Evolutionary conservation across 1,139 yeast species (phyloP), one percentile per base, ranked within the genome.

Genomic region (Candida sanyaensis): DNA sequence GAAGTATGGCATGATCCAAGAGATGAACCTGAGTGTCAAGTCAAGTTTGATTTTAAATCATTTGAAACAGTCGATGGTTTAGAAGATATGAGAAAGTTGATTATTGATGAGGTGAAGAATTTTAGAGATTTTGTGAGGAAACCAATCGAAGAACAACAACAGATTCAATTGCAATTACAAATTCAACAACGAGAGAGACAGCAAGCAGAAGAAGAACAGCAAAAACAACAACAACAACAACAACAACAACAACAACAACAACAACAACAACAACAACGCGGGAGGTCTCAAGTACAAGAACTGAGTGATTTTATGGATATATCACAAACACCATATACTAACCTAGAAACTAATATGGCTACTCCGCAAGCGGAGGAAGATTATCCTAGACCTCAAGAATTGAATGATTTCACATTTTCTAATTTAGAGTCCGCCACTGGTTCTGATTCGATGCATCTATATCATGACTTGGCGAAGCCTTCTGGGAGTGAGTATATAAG

Each of bases 1-100:
- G 75, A 85, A 46, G 86, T 93, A 32, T 93, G 99, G 99, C 98
- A 92, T 64, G 99, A 93, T 62, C 96, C 97, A 3, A 81, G 83
- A 29, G 99, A 93, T 63, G 99, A 93, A 66, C 97, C 97, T 4
- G 84, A 78, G 40, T 91, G 97, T 65, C 84, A 84, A 45, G 73
- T 81, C 3, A 86, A 87, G 59, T 92, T 93, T 66, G 97, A 93
- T 63, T 93, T 93, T 63, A 74, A 72, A 52, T 76, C 89, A 6
- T 93, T 93, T 65, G 99, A 93, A 69, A 86, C 82, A 11, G 87
- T 88, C 36, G 92, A 90, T 53, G 97, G 91, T 55, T 75, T 89
- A 64, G 87, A 81, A 10, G 71, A 80, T 26, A 87, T 93, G 88
- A 83, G 83, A 58, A 75, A 80, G 54, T 81, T 90, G 79, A 89